phyloP scores from a whole-genome alignment of 306 rosid genomes.

The Astragalus membranaceus region DNA sequence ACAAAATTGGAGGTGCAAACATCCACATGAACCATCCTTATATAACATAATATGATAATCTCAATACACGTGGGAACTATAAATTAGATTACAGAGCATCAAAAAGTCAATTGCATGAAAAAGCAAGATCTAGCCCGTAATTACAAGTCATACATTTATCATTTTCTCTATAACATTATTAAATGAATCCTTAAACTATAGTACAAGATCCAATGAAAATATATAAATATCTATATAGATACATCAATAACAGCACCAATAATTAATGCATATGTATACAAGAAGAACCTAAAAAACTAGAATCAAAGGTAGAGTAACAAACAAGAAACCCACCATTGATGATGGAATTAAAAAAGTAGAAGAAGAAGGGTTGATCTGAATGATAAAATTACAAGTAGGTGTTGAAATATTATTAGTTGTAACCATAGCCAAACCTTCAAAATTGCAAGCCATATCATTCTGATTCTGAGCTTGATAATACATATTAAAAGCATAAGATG shows the following conservation, averaged over 20 bases:
- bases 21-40: neutral
- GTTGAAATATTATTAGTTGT: slow-evolving; percentile 69
- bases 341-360: slow-evolving; percentile 27
- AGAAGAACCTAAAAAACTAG: slow-evolving; percentile 31
- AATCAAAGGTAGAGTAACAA: slow-evolving; percentile 18
- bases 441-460: slow-evolving; percentile 62
- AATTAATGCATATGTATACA: slow-evolving; percentile 20
- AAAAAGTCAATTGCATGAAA: neutral
- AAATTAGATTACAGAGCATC: slow-evolving; percentile 8
- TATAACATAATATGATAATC: neutral
- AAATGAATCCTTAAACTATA: neutral
- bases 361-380: slow-evolving; percentile 62
- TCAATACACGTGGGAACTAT: slow-evolving; percentile 8
- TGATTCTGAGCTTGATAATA: slow-evolving; percentile 83
- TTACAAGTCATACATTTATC: neutral
- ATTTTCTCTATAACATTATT: neutral
- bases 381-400: slow-evolving; percentile 68
- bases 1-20: neutral
- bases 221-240: neutral
- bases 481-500: slow-evolving; percentile 87
- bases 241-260: neutral
- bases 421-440: slow-evolving; percentile 75
- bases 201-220: neutral
- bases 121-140: neutral
- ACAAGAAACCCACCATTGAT: slow-evolving; percentile 22